phyloP scores from a whole-genome alignment of 768 basidiomycete genomes.

The Termitomyces sp. region DNA sequence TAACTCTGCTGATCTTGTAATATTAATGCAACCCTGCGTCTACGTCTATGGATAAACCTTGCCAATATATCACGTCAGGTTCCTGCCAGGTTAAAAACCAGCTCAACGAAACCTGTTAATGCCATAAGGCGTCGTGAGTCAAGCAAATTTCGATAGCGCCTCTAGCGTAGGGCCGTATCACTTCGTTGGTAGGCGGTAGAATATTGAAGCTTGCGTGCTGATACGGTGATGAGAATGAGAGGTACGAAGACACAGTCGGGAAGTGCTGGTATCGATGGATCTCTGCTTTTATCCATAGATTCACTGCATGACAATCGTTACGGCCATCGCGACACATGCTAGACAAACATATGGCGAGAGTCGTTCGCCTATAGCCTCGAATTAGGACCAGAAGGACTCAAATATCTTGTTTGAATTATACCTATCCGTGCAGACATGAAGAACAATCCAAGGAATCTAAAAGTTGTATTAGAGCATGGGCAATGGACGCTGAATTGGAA shows the following conservation, averaged over 20 bases:
- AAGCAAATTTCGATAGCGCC: too few relatives aligned
- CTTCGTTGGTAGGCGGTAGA: background rate
- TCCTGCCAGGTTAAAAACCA: background rate
- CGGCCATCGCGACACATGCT: slow-evolving; percentile 91
- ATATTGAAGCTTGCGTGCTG: background rate
- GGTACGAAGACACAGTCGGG: background rate
- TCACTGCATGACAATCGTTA: slow-evolving; percentile 50
- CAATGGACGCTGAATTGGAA: background rate
- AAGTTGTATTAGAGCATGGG: background rate
- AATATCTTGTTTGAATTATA: slow-evolving; percentile 27
- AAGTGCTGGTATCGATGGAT: background rate
- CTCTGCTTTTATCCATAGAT: background rate
- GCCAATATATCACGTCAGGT: background rate
- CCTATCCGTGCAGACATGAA: slow-evolving; percentile 97
- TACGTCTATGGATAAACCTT: background rate
- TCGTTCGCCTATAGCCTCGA: slow-evolving; percentile 65
- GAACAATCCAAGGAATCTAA: slow-evolving; percentile 85
- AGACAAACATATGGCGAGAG: slow-evolving; percentile 94
- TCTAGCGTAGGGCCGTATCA: background rate
- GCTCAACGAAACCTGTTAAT: background rate
- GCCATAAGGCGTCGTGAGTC: background rate
- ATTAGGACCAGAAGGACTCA: background rate
- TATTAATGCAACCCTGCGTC: slow-evolving; percentile 15
- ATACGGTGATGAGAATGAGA: background rate
- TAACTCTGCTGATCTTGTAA: slow-evolving; percentile 18